phyloP scores from a whole-genome alignment of 2,329 filamentous ascomycete species.

The Ampelomyces quisqualis region DNA sequence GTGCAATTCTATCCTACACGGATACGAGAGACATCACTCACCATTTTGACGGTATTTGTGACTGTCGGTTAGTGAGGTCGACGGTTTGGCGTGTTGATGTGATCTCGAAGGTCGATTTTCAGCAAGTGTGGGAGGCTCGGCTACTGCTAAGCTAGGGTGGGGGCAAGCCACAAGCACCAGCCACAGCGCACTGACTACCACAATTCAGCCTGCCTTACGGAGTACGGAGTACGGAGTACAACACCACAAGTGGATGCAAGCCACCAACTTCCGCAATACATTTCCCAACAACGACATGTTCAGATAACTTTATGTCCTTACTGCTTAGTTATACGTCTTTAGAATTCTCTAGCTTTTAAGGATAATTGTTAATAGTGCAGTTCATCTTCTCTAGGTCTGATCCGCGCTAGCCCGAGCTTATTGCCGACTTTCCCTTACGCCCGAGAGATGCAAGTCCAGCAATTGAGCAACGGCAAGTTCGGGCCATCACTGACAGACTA shows the following conservation, averaged over 20 bases:
- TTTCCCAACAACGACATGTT: not conserved
- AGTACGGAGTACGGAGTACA: too few relatives aligned
- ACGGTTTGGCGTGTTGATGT: conserved; percentile 40
- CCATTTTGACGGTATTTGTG: conserved; percentile 46
- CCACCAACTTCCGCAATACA: too few relatives aligned
- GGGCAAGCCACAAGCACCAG: conserved; percentile 16
- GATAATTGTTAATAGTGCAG: conserved; percentile 1
- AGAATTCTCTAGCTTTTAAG: too few relatives aligned
- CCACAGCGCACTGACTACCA: conserved; percentile 13
- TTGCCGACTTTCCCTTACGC: too few relatives aligned
- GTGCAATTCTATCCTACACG: conserved; percentile 5
- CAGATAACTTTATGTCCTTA: too few relatives aligned
- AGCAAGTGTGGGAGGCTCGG: conserved; percentile 37
- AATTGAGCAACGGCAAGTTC: too few relatives aligned
- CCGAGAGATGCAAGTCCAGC: too few relatives aligned
- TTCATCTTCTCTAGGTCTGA: too few relatives aligned
- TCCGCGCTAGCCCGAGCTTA: too few relatives aligned
- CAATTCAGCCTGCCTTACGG: too few relatives aligned
- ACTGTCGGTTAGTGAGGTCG: conserved; percentile 40
- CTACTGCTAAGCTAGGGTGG: conserved; percentile 12
- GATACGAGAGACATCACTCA: conserved; percentile 26
- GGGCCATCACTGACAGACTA: too few relatives aligned
- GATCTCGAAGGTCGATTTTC: conserved; percentile 29
- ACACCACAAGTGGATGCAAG: not conserved
- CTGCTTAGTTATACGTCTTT: too few relatives aligned